Evolutionary conservation across 306 rosid genomes (phyloP).

Genomic region (Argentina anserina): DNA sequence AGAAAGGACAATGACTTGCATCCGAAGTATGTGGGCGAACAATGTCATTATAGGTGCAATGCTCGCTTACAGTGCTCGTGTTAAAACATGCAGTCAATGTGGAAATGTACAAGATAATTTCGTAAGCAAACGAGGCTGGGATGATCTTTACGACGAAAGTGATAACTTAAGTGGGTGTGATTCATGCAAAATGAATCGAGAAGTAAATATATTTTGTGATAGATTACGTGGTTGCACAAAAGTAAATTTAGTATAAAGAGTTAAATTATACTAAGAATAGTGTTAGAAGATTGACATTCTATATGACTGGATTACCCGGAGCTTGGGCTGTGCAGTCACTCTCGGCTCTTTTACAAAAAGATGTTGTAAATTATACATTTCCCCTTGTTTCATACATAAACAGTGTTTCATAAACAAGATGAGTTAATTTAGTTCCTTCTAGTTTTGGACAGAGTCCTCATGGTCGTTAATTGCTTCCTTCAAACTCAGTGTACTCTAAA

Average conservation of each 20-base stretch:
- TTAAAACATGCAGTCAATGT: neutral
- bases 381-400: too few relatives aligned
- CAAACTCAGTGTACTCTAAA: too few relatives aligned
- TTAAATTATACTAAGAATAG: too few relatives aligned
- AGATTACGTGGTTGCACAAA: neutral
- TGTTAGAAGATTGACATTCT: too few relatives aligned
- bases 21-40: neutral
- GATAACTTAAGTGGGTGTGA: neutral
- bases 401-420: too few relatives aligned
- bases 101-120: neutral
- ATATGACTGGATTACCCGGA: too few relatives aligned
- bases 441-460: too few relatives aligned
- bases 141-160: neutral
- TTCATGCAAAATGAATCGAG: neutral
- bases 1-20: neutral
- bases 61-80: neutral
- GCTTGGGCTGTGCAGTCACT: too few relatives aligned
- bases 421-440: too few relatives aligned
- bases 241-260: neutral
- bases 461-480: too few relatives aligned
- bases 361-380: too few relatives aligned
- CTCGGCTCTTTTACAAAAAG: too few relatives aligned
- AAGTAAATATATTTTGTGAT: neutral
- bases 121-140: neutral
- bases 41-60: neutral